Base-by-base conservation (phyloP, 805 yeast genomes). In the Ogataea saltuana region DNA sequence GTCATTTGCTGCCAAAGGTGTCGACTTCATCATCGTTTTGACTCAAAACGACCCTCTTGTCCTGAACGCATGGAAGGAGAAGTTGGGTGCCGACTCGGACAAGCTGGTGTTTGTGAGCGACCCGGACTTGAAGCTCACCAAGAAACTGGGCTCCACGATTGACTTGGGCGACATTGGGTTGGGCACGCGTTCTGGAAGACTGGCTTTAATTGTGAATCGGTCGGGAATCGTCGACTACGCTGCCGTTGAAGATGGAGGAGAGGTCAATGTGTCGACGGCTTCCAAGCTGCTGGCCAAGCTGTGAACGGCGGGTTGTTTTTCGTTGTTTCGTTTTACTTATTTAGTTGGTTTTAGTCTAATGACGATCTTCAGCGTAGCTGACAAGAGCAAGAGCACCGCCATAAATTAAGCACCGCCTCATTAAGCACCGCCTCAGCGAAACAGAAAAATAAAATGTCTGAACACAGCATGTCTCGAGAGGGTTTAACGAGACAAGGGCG, bases 21-120 rank as follows among this genome's bases (percentile, higher is more conserved):
- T 82, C 34, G 86, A 83, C 59, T 72, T 72, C 55, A 69, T 84
- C 45, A 67, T 84, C 42, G 81, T 85, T 11, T 56, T 83, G 45
- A 73, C 88, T 21, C 81, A 80, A 44, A 85, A 84, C 65, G 85
- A 83, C 55, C 83, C 90, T 13, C 82, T 83, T 58, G 89, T 85
- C 41, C 68, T 70, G 59, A 70, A 78, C 45, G 88, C 87, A 11
- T 84, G 89, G 88, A 86, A 71, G 44, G 74, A 73, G 54, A 71
- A 70, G 27, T 60, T 72, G 27, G 68, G 67, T 28, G 67, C 61
- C 27, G 26, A 33, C 9, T 48, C 53, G 13, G 64, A 60, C 53
- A 61, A 67, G 57, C 63, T 78, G 21, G 60, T 77, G 54, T 85
- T 85, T 58, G 90, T 79, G 41, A 67, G 80, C 49, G 91, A 84